Evolutionary conservation across 2,329 filamentous ascomycete species (phyloP), one percentile per base, ranked within the genome.

Genomic region (Gremmenia infestans): DNA sequence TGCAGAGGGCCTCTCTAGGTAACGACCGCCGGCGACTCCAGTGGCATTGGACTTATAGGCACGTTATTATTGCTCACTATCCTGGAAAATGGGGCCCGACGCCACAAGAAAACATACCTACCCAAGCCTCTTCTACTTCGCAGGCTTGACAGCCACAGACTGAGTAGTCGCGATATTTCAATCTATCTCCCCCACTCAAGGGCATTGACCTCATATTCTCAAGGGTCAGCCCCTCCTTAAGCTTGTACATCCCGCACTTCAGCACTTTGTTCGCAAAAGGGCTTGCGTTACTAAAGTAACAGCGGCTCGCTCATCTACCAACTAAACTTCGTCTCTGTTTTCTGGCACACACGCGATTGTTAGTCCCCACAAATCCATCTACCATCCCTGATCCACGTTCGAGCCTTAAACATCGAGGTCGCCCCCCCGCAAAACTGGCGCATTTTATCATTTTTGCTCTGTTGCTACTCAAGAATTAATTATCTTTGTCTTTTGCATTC

Each of bases 361-460:
- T 60, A 58, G 59, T 63, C 60, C 61, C 60, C 65, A 65, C 63
- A 63, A 56, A 52, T 42, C 53, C 57, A 52, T 57, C 63, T 49
- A 58, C 60, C 55, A 50, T 52, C 54, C 53, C 47, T 53, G 37
- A 55, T 51, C 48, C 50, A 42, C 48, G 40, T 46, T 49, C 59
- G 47, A 61, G 57, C 62, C 58, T 58, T 63, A 62, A 58, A 59
- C 58, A 50, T 46, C 52, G 39, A 23, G 23, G 53, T 53, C 54
- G 35, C 52, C 46, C 40, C 40, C 53, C 40, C 50, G 48, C 49
- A 51, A 48, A 40, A 52, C 49, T 59, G 28, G 28, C 57, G 60
- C 61, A 49, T 52, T 59, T 53, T 55, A 46, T 40, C 25, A 40
- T 17, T 57, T 49, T 60, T 53, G n/a, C 53, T 60, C 50, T 52